Base-by-base conservation (phyloP, 179 eudicot genomes). In the Drosera spatulata region DNA sequence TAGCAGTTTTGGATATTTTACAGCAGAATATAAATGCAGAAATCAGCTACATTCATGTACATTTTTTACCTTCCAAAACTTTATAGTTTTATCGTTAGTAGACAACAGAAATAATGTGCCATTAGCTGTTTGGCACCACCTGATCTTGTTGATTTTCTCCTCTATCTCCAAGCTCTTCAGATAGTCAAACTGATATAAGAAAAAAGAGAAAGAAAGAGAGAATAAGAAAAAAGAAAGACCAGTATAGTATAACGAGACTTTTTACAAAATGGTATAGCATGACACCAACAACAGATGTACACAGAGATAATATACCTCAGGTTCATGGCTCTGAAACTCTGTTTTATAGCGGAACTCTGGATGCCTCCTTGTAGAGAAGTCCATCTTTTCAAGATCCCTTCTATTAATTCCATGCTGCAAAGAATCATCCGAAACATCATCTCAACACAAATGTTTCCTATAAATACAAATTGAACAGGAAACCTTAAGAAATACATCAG, bases 271-370 rank as follows among this genome's bases (percentile, higher is more conserved):
- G 13, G 44, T 41, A 53, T 39, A 12, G 48, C 22, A 37, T 11
- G 13, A 41, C 41, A 43, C 9, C 39, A 50, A 57, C 22, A 40
- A 57, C 22, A 40, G 61, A 61, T 40, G 39, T 56, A 56, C 65
- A 55, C 38, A 43, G 61, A 22, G 6, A 67, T n/a, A 14, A 13
- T 39, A 47, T 72, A 80, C 91, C 95, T 89, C 97, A 46, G 93
- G 93, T 67, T 87, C 96, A 56, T 87, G 93, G 73, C 96, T 87
- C 75, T 85, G 93, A 56, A 87, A 85, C 80, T 87, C 96, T 3
- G 96, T 87, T 73, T 85, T 87, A 71, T 87, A 87, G 22, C 93
- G 89, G 62, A 87, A 87, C 70, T 87, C 93, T 49, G 96, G 93
- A 75, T 85, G 96, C 73, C 84, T 82, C 51, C 77, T 72, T 50